Evolutionary conservation across 2,329 filamentous ascomycete species (phyloP), one percentile per base, ranked within the genome.

Genomic region (Nemania diffusa): DNA sequence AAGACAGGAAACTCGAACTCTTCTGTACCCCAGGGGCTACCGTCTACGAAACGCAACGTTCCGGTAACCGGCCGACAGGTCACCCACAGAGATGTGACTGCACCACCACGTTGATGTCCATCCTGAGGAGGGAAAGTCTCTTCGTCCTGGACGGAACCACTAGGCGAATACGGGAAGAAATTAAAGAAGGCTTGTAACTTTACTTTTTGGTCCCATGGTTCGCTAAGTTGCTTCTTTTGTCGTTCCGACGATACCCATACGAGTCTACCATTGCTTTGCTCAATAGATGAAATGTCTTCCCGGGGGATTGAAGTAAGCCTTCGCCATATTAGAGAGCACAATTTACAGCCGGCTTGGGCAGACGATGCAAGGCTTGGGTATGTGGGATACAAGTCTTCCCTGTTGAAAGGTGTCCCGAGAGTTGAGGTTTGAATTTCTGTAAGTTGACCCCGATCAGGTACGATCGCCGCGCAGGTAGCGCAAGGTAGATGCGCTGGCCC

Each of bases 1-100:
- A 70, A 70, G 15, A 68, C 42, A 13, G 58, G 17, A n/a, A 68
- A 62, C 22, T 70, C 69, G 29, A 67, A 20, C 2, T 6, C 34
- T 5, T 60, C 60, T 44, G 46, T 56, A 8, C 26, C n/a, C 69
- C 66, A 70, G 20, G 37, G 15, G 22, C 8, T n/a, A 5, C 53
- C 63, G 22, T 67, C 55, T 22, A 53, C 48, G 9, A 57, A 26
- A 24, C 26, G 40, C 29, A 69, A 15, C 5, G 52, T n/a, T 44
- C 61, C 61, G 15, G 42, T 11, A 15, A 63, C 20, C 3, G 69
- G 63, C 34, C 32, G 29, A 37, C 52, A 67, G 9, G 6, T 27
- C 29, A 65, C 20, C 20, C 17, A 55, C 52, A 70, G 20, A n/a
- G 58, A 61, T 40, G 44, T 65, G 5, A 68, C 62, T 32, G 67